These are phyloP conservation scores for Yarrowia sp. DNA, from an alignment of 805 yeast species.

Conservation along the genomic window DNA sequence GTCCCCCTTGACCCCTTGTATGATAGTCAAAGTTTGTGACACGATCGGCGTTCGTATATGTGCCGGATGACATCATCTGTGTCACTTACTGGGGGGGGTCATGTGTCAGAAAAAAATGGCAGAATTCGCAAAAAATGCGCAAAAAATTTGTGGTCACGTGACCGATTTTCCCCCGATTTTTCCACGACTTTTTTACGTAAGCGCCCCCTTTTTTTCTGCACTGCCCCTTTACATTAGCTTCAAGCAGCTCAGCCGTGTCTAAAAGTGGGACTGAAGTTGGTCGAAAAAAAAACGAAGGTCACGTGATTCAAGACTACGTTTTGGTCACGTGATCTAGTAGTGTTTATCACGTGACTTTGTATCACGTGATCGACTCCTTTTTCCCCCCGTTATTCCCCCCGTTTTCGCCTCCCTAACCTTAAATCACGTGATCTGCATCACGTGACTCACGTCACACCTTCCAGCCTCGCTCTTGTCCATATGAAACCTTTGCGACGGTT, in stretches of 20 bases:
- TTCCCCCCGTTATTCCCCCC: too few relatives aligned
- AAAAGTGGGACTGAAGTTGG: too few relatives aligned
- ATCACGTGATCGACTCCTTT: background rate
- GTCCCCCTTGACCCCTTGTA: constrained; percentile 17
- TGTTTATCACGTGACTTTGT: too few relatives aligned
- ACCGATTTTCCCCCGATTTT: too few relatives aligned
- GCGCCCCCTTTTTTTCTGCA: background rate
- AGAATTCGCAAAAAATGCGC: too few relatives aligned
- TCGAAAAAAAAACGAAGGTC: background rate
- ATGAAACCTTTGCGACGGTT: background rate
- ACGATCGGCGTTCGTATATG: constrained; percentile 22
- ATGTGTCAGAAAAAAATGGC: background rate
- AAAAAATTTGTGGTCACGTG: too few relatives aligned
- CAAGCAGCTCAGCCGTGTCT: background rate
- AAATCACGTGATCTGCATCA: too few relatives aligned
- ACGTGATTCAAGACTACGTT: background rate
- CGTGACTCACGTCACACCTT: background rate
- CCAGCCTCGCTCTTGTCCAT: too few relatives aligned
- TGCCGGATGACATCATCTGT: constrained; percentile 12
- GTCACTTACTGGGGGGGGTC: background rate
- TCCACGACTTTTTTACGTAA: too few relatives aligned
- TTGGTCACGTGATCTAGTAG: background rate
- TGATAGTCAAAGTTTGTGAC: constrained; percentile 8
- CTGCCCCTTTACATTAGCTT: constrained; percentile 1
- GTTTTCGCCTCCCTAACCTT: too few relatives aligned